phyloP scores from a whole-genome alignment of 2,329 filamentous ascomycete genomes.

The Fusarium sp. region DNA sequence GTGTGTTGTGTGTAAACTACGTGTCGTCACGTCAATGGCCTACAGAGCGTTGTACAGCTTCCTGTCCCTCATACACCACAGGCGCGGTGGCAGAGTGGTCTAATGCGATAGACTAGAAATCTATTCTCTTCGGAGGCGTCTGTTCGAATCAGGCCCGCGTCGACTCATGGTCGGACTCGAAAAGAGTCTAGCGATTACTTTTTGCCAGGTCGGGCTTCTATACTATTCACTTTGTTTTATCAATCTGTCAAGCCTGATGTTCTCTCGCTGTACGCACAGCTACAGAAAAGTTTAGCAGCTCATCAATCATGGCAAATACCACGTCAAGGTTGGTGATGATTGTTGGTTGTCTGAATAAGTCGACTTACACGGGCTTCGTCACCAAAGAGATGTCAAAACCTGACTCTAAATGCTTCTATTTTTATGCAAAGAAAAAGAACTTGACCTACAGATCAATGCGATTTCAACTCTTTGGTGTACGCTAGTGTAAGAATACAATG shows the following conservation, averaged over 20 bases:
- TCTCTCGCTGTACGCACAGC: background rate
- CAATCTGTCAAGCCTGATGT: background rate
- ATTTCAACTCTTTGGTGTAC: background rate
- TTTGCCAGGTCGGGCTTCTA: background rate
- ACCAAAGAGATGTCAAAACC: too few relatives aligned
- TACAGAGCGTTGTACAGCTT: too few relatives aligned
- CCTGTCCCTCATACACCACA: background rate
- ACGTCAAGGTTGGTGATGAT: slow-evolving; percentile 7
- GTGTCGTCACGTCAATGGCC: too few relatives aligned
- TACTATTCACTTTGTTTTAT: too few relatives aligned
- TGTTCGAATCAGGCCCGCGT: slow-evolving; percentile 32
- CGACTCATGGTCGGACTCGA: slow-evolving; percentile 2
- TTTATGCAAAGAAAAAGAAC: background rate
- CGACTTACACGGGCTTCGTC: too few relatives aligned
- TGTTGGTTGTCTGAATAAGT: slow-evolving; percentile 1
- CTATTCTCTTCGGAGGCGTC: slow-evolving; percentile 32
- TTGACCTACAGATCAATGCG: background rate
- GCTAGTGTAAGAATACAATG: background rate
- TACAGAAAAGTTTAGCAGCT: background rate
- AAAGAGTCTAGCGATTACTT: background rate
- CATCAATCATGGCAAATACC: background rate
- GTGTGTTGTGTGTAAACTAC: too few relatives aligned
- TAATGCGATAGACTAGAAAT: slow-evolving; percentile 35
- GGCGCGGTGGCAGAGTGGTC: slow-evolving; percentile 31
- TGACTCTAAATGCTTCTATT: background rate